Percentiles rank a stretch among this genome's conserved stretches.
Evolutionary conservation across 257 asterid genomes (phyloP).

Genomic region (Solanum tarijense): DNA sequence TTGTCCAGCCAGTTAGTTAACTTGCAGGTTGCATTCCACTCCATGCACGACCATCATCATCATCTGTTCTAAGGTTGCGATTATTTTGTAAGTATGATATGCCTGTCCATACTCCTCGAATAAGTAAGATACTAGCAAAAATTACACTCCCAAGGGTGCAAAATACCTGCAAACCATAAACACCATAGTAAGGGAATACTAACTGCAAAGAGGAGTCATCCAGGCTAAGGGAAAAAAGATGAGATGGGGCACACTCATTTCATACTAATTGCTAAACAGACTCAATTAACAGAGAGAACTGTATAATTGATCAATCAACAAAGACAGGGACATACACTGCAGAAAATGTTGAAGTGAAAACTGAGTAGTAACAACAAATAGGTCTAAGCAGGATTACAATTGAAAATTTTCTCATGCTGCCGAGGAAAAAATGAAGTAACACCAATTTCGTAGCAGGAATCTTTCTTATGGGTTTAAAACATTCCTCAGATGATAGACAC

Average conservation of each 20-base stretch:
- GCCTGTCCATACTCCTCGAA: constrained; percentile 80
- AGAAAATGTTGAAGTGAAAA: neutral
- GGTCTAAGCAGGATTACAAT: neutral
- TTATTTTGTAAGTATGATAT: constrained; percentile 62
- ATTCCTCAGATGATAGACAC: neutral
- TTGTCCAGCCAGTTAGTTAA: constrained; percentile 12
- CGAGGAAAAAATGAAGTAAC: neutral
- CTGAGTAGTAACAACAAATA: neutral
- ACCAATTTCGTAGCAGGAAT: neutral
- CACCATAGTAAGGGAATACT: neutral
- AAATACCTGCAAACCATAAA: constrained; percentile 44
- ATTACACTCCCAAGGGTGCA: constrained; percentile 92
- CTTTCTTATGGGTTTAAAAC: neutral
- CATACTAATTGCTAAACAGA: neutral
- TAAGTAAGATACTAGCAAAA: constrained; percentile 59
- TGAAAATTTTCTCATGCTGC: neutral
- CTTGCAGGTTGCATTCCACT: constrained; percentile 41
- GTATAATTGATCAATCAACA: neutral
- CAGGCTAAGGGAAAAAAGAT: neutral
- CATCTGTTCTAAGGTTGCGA: constrained; percentile 48
- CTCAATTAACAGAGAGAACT: neutral
- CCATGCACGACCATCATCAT: constrained; percentile 63
- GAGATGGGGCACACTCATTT: neutral
- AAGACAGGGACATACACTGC: neutral
- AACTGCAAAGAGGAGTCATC: neutral